These are phyloP conservation scores for Syncephalis plumigaleata DNA, from an alignment of 371 early-diverging fungal genomes.

Conservation along the genomic window DNA sequence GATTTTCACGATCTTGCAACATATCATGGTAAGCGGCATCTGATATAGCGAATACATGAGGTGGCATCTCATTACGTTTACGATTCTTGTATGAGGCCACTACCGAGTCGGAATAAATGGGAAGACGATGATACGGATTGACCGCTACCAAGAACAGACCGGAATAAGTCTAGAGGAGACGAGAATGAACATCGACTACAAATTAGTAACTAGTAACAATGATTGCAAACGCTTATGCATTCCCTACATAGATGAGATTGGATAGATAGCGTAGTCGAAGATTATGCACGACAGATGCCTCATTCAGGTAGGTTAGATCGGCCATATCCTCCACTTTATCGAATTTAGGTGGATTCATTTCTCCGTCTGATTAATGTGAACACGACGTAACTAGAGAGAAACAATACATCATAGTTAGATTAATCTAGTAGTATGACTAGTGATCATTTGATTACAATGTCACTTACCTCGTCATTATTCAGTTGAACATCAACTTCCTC, in stretches of 20 bases:
- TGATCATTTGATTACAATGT: no score
- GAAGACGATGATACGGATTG: conserved; percentile 93
- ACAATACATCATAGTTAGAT: no score
- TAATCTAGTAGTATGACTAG: not conserved
- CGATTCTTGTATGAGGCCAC: conserved; percentile 64
- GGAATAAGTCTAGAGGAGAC: conserved; percentile 77
- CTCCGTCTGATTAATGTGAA: conserved; percentile 60
- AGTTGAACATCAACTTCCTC: conserved; percentile 52
- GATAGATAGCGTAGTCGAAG: conserved; percentile 78
- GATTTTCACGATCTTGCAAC: conserved; percentile 86
- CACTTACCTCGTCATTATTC: conserved; percentile 40
- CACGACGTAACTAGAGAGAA: conserved; percentile 26
- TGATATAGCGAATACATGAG: conserved; percentile 94
- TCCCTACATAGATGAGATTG: conserved; percentile 81
- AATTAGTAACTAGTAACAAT: not conserved
- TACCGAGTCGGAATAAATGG: conserved; percentile 80
- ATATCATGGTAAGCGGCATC: conserved; percentile 93
- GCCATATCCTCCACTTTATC: conserved; percentile 98
- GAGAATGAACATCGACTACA: not conserved
- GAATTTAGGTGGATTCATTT: conserved; percentile 99
- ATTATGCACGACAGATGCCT: conserved; percentile 97
- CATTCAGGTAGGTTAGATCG: conserved; percentile 91
- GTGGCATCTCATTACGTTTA: conserved; percentile 79
- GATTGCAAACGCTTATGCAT: not conserved
- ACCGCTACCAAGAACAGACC: conserved; percentile 98